A percentile compares a stretch with the other conserved stretches of the same genome.
phyloP scores from a whole-genome alignment of 148 eudicot species.

The Pharnaceum exiguum region DNA sequence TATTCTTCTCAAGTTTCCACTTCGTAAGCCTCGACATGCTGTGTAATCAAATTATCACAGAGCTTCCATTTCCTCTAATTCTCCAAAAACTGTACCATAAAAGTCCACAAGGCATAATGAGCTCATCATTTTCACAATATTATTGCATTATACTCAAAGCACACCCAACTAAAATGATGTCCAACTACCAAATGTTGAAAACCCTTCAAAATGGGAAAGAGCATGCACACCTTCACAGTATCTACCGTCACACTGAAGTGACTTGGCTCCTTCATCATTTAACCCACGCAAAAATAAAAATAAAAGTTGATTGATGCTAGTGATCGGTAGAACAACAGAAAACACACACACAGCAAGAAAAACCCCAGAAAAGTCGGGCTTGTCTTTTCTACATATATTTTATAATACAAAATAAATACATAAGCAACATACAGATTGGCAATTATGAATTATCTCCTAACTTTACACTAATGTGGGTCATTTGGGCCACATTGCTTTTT shows the following conservation, averaged over 20 bases:
- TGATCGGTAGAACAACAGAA: too few relatives aligned
- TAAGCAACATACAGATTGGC: slow-evolving; percentile 8
- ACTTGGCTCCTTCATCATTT: too few relatives aligned
- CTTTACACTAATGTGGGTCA: slow-evolving; percentile 39
- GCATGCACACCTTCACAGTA: too few relatives aligned
- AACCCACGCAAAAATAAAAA: background rate
- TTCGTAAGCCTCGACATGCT: slow-evolving; percentile 72
- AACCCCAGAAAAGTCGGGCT: slow-evolving; percentile 9
- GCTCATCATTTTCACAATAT: background rate
- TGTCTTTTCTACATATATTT: slow-evolving; percentile 2
- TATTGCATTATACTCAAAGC: too few relatives aligned
- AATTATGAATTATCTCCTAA: slow-evolving; percentile 20
- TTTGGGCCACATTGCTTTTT: slow-evolving; percentile 23
- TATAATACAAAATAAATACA: too few relatives aligned
- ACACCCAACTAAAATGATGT: too few relatives aligned
- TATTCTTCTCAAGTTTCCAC: slow-evolving; percentile 89
- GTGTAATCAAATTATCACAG: slow-evolving; percentile 23
- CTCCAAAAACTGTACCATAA: background rate
- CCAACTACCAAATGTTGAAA: too few relatives aligned
- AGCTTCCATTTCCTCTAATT: slow-evolving; percentile 19
- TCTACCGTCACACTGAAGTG: background rate
- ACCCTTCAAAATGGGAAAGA: too few relatives aligned
- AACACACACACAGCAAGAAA: background rate
- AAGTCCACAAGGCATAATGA: background rate
- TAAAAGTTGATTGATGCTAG: too few relatives aligned